Evolutionary conservation across 1,139 yeast species (phyloP), one percentile per base, ranked within the genome.

Genomic region (Yamadazyma diddensiae): DNA sequence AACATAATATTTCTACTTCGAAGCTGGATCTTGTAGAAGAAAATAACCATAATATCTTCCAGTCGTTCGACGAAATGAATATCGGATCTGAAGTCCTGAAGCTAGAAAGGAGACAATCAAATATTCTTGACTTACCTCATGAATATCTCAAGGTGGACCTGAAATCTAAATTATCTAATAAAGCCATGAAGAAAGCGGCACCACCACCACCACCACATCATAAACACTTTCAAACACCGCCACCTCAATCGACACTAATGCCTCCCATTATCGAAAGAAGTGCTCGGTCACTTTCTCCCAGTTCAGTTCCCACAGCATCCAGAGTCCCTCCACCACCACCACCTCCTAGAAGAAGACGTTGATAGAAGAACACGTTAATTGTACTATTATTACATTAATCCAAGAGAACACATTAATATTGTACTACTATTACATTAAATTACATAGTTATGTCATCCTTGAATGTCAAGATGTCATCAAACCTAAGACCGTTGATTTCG

Each of bases 401-500:
- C 3, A 11, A 15, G 6, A 11, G 11, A 19, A 6, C 8, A 6
- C n/a, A n/a, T n/a, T n/a, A n/a, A 18, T 18, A 9, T 18, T 18
- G 9, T 9, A 18, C 20, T 18, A 9, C 20, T 18, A 18, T 18
- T 9, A 10, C n/a, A 21, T 21, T 9, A 7, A 25, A 6, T 30
- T 35, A 79, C 77, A 80, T 75, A 42, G 78, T 80, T 23, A 82
- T 77, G 34, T 80, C 77, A 35, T 82, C 86, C 39, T 78, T 80
- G 51, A 87, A 86, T 33, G 79, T 73, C 45, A 87, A 62, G 18
- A 82, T 73, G 45, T 81, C 80, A 41, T 74, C 76, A 38, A 72
- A 77, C 39, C 90, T 69, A 24, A 79, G 55, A 4, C 97, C 97
- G 52, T 86, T 90, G 15, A 83, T 80, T 35, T 82, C 88, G 1